Evolutionary conservation across 345 rosid genomes (phyloP), one percentile per base, ranked within the genome.

Genomic region (Pistacia atlantica): DNA sequence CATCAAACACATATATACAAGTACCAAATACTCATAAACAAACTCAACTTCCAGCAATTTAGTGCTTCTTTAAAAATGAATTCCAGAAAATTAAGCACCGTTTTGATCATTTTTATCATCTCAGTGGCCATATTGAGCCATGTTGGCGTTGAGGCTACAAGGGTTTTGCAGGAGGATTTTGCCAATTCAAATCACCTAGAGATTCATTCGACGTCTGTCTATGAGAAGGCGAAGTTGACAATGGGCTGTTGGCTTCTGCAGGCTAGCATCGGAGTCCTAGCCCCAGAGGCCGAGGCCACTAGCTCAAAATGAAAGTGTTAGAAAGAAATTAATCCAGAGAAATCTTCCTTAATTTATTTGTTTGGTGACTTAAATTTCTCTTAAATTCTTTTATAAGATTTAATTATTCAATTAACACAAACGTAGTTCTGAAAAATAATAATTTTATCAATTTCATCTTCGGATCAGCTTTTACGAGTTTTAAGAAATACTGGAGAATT

Each of bases 241-340:
- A 80, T 84, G 89, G 52, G 71, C 1, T 60, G 17, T 28, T 86
- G 84, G 87, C 77, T 86, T 17, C 63, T 74, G 28, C 77, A n/a
- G 75, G 52, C 17, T 84, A 42, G 75, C 61, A 8, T 86, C 89
- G 1, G 89, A n/a, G 87, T 52, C 86, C 89, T 20, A 86, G 87
- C 60, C 84, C 89, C 12, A 55, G 12, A 68, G 87, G 89, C 56
- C 56, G 17, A 14, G 56, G 56, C 56, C 56, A 52, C 17, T 52
- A 52, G 17, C 17, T 52, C 5, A 52, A 52, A 52, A 12, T 52
- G 56, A 52, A 4, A 4, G 3, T 52, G 11, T 49, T 38, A 38
- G 42, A 38, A 38, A 6, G 42, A 31, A 1, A 31, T 31, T 31
- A 31, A 31, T 31, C 33, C 42, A 4, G 42, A 38, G 4, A 38